Evolutionary conservation across 2,329 filamentous ascomycete genomes (phyloP), one percentile per base, ranked within the genome.

Genomic region (Stachybotrys echinatus): DNA sequence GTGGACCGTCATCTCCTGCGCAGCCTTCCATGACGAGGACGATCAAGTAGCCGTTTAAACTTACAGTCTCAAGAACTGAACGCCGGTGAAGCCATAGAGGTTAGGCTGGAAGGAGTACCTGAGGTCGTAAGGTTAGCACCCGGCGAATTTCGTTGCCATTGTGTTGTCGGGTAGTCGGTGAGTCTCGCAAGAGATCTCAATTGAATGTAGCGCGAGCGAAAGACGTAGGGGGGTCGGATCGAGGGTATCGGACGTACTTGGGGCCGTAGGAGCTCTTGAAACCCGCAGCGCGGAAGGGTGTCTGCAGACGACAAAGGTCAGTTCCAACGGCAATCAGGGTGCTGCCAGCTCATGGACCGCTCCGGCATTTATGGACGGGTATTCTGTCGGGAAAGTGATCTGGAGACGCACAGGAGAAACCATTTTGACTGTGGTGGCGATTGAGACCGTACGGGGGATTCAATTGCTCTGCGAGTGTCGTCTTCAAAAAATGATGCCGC

Each of bases 181-280:
- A n/a, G n/a, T n/a, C n/a, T n/a, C n/a, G n/a, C n/a, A n/a, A n/a
- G n/a, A n/a, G 27, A 34, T 34, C 14, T 34, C 27, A 34, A 34
- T 14, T 10, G 27, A 34, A 34, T 34, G 27, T 14, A 34, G 10
- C 27, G 14, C 14, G 3, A 14, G 27, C 3, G 10, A 34, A 3
- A 34, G 27, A 8, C n/a, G n/a, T n/a, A n/a, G 27, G 27, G 5
- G 2, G 27, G 5, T 34, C 27, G 27, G 10, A 10, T 34, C 27
- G 5, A 14, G 27, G 3, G 12, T 46, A 34, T 45, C 37, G 34
- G 53, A 65, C 66, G 71, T 80, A 86, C 83, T 84, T 85, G 48
- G 83, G 83, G 65, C 81, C 83, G 66, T 81, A 84, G 58, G 76
- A 72, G 71, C 80, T 85, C 72, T 77, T 78, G 76, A 83, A 85